Evolutionary conservation across 148 eudicot genomes (phyloP).

Genomic region (Cornus controversa): DNA sequence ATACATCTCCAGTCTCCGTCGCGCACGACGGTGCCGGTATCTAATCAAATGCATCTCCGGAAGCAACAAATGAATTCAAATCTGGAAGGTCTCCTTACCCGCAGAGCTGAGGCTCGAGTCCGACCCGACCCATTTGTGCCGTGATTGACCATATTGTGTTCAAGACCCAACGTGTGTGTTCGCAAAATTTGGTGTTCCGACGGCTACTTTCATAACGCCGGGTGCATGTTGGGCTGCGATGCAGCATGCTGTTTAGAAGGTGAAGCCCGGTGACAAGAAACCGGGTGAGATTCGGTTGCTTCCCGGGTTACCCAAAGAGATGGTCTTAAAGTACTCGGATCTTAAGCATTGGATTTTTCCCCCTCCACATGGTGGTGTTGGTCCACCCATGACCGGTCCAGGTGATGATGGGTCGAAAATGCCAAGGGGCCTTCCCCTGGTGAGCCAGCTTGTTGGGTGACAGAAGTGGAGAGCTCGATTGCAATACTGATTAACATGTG

Average conservation of each 20-base stretch:
- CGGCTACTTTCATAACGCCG: neutral
- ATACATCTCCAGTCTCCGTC: neutral
- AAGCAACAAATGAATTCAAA: neutral
- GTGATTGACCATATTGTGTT: neutral
- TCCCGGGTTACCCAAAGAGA: neutral
- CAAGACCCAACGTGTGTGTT: neutral
- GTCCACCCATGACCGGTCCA: neutral
- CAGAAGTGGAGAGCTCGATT: neutral
- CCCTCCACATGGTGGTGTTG: neutral
- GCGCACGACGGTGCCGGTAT: neutral
- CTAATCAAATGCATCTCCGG: neutral
- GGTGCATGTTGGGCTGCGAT: neutral
- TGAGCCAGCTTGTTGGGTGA: neutral
- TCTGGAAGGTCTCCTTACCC: neutral
- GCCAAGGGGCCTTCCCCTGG: neutral
- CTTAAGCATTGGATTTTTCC: neutral
- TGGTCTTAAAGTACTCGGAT: neutral
- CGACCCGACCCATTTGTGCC: neutral
- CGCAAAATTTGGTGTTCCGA: neutral
- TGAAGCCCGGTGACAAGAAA: neutral
- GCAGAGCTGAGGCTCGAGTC: neutral
- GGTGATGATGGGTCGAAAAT: neutral
- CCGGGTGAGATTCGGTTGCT: neutral
- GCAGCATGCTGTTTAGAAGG: neutral
- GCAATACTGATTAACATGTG: neutral